Percentiles rank a stretch among this genome's conserved stretches.
Conservation (phyloP, 2,329 filamentous ascomycete species). For the Emmonsiellopsis sp. region DNA sequence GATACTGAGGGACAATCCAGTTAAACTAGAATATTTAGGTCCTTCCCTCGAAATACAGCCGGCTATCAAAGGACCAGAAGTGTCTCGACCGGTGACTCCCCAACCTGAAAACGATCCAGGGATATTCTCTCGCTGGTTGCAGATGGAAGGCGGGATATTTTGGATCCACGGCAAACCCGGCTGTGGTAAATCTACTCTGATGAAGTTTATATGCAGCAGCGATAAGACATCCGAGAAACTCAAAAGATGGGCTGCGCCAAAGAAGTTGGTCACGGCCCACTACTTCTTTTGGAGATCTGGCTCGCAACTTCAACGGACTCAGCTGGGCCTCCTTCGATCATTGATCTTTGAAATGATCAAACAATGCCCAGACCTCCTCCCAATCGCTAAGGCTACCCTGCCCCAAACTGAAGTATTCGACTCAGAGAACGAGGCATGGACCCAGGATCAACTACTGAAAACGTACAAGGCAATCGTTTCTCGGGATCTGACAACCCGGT, state of each 20-base stretch:
- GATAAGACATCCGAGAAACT: neutral
- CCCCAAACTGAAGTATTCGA: neutral
- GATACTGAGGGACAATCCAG: no score
- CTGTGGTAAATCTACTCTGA: neutral
- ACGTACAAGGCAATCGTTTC: neutral
- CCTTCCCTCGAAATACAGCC: no score
- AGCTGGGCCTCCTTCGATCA: neutral
- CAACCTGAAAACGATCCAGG: neutral
- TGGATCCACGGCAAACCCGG: neutral
- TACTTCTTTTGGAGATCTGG: neutral
- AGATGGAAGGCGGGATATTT: neutral
- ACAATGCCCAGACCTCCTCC: neutral
- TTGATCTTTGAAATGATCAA: neutral
- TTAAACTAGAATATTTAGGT: no score
- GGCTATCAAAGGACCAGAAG: no score
- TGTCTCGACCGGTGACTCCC: no score
- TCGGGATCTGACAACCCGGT: neutral
- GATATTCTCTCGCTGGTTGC: neutral
- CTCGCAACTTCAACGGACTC: neutral
- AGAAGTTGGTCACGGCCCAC: neutral
- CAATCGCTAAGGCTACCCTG: neutral
- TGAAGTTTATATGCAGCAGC: neutral
- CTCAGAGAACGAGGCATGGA: no score
- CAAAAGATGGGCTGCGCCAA: neutral
- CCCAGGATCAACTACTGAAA: neutral